phyloP scores from a whole-genome alignment of 345 rosid genomes.

The Zanthoxylum bungeanum region DNA sequence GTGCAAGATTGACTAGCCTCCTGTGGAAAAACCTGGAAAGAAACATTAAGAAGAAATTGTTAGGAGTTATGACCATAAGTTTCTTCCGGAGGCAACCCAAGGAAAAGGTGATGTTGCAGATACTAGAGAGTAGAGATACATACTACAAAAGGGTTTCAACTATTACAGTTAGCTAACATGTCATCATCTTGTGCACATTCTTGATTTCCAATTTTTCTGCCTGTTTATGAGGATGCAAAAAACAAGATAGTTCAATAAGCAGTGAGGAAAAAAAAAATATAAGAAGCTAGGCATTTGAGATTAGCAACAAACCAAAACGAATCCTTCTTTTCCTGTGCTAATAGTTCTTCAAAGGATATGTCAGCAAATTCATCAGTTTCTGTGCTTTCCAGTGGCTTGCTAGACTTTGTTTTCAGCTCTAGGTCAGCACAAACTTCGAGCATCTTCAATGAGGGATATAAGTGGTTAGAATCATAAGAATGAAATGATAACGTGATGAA shows the following conservation, averaged over 20 bases:
- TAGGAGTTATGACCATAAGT: not conserved
- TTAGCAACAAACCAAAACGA: slow-evolving; percentile 63
- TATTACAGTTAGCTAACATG: slow-evolving; percentile 6
- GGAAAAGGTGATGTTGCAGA: not conserved
- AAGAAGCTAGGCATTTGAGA: slow-evolving; percentile 1
- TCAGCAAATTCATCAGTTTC: slow-evolving; percentile 53
- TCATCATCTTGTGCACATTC: slow-evolving; percentile 37
- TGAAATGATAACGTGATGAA: not conserved
- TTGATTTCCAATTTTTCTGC: slow-evolving; percentile 73
- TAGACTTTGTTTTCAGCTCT: slow-evolving; percentile 52
- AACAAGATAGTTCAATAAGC: not conserved
- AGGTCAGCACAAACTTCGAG: slow-evolving; percentile 61
- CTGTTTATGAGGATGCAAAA: slow-evolving; percentile 33
- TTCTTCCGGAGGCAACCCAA: no score
- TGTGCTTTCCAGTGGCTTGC: slow-evolving; percentile 32
- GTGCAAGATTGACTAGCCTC: not conserved
- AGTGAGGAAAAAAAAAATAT: not conserved
- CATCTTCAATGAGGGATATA: slow-evolving; percentile 48
- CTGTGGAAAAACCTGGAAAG: not conserved
- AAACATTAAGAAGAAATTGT: not conserved
- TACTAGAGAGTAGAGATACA: not conserved
- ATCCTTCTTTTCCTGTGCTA: slow-evolving; percentile 91
- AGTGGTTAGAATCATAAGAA: slow-evolving; percentile 8
- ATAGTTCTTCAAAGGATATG: slow-evolving; percentile 83
- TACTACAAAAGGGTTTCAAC: slow-evolving; percentile 9